Conservation (phyloP, 129 eudicot genomes). For the Daucus carota region DH1_v3.0 NC_030381.2:37965501-37966000, state of each 20-base stretch:
- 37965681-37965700: background rate
- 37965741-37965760: conserved; percentile 2
- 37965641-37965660: conserved; percentile 41
- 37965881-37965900: conserved; percentile 67
- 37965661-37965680: background rate
- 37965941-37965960: conserved; percentile 39
- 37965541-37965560: conserved; percentile 60
- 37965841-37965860: conserved; percentile 54
- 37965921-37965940: conserved; percentile 28
- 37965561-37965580: conserved; percentile 52
- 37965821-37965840: conserved; percentile 58
- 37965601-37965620: conserved; percentile 64
- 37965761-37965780: background rate
- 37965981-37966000: conserved; percentile 59
- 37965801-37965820: conserved; percentile 37
- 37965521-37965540: conserved; percentile 71
- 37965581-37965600: conserved; percentile 57
- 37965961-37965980: conserved; percentile 44
- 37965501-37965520: conserved; percentile 64
- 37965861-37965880: conserved; percentile 49
- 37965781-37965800: conserved; percentile 1
- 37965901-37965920: conserved; percentile 37
- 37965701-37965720: background rate
- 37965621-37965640: conserved; percentile 70
- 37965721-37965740: background rate